Base-by-base conservation (phyloP, 148 eudicot genomes). In the Chenopodium album region DNA sequence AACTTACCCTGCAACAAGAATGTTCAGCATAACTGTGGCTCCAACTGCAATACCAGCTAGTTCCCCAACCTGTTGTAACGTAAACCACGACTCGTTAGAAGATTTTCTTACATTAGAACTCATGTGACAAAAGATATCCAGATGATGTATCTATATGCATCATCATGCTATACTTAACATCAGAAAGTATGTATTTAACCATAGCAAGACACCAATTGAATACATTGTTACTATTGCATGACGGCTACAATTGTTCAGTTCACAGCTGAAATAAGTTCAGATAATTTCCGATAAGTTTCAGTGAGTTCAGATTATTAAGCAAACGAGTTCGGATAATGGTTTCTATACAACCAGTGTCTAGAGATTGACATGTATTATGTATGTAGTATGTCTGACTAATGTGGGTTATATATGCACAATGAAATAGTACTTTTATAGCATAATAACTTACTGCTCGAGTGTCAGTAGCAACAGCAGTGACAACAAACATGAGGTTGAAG, bases 41-140 rank as follows among this genome's bases (percentile, higher is more conserved):
- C 99, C 99, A 73, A 96, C 98, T 71, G 99, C 98, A 77, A 96
- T 92, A 73, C 99, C 99, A 3, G 99, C 99, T 71, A 96, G 85
- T 82, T 96, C 99, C 54, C 99, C 99, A 17, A 96, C 98, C 98
- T 94, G 88, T 85, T 14, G 29, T 77, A 80, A 83, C 37, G 9
- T 17, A 80, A 56, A 13, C 34, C 68, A 75, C 64, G 79, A 62
- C 37, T 78, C 66, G 63, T 60, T 44, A 6, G 72, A 72, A 56
- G 69, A 41, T 63, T 20, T 56, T 4, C 52, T 71, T 71, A 19
- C 34, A 41, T 32, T 48, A 16, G 7, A 54, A 54, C 29, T 62
- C 50, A 60, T 76, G 46, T 34, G 28, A 7, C 71, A 77, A 67
- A 67, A 29, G 16, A 67, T 29, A 10, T 8, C 17, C 2, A 22